phyloP scores from a whole-genome alignment of 129 eudicot species.

The Dittrichia graveolens region DNA sequence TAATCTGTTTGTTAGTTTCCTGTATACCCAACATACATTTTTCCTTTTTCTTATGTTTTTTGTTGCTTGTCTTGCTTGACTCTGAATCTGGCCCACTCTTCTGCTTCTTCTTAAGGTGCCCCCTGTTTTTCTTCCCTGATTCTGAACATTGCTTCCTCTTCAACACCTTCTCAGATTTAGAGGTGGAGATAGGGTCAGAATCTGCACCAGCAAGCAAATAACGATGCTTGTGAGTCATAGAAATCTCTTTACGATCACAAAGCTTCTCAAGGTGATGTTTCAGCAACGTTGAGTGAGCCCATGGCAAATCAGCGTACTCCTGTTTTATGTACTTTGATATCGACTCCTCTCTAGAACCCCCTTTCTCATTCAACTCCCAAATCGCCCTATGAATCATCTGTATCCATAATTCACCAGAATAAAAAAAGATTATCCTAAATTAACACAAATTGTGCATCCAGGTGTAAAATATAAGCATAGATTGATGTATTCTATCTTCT shows the following conservation, averaged over 20 bases:
- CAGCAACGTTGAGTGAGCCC: slow-evolving; percentile 65
- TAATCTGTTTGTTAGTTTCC: slow-evolving; percentile 15
- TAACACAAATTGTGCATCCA: background rate
- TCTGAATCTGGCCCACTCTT: slow-evolving; percentile 10
- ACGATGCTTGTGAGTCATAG: slow-evolving; percentile 30
- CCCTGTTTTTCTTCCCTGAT: slow-evolving; percentile 23
- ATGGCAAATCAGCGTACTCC: slow-evolving; percentile 64
- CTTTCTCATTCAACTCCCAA: slow-evolving; percentile 57
- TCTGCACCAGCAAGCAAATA: slow-evolving; percentile 45
- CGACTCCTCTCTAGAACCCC: slow-evolving; percentile 78
- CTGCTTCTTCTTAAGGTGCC: slow-evolving; percentile 8
- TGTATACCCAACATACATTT: background rate
- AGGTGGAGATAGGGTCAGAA: slow-evolving; percentile 15
- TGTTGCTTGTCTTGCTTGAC: background rate
- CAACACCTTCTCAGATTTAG: slow-evolving; percentile 16
- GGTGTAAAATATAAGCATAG: background rate
- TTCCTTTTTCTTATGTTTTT: slow-evolving; percentile 28
- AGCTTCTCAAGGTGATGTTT: slow-evolving; percentile 66
- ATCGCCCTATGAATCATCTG: slow-evolving; percentile 79
- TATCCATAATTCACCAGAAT: slow-evolving; percentile 13
- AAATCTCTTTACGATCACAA: slow-evolving; percentile 53
- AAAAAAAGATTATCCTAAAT: slow-evolving; percentile 7
- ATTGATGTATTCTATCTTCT: background rate
- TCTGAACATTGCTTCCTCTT: slow-evolving; percentile 26
- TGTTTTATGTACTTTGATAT: slow-evolving; percentile 56